Base-by-base conservation (phyloP, 495 filamentous ascomycete genomes). In the Aspergillus funiculosus region DNA sequence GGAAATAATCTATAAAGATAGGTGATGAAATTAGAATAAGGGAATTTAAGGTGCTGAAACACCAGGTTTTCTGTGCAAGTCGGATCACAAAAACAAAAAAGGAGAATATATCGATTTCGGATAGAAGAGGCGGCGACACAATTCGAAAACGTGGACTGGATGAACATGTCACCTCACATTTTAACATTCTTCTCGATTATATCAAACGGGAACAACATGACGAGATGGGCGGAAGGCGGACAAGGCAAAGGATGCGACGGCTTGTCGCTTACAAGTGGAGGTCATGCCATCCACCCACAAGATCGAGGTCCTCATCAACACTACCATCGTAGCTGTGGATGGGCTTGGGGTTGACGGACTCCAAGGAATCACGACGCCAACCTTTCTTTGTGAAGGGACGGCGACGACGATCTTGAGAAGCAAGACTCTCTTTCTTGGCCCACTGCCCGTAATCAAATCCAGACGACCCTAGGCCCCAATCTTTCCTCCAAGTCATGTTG, bases 211-310 rank as follows among this genome's bases (percentile, higher is more conserved):
- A 36, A 36, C 32, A 48, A 52, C 29, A 43, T 20, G 27, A 48
- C 28, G 43, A 13, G 29, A 28, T 31, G 28, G 29, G 36, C 43
- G 29, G 21, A 5, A 7, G 27, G 41, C 37, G 20, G 22, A 14
- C 5, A 31, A 46, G 25, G 25, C 15, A 44, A 19, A 38, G 18
- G 26, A 40, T 17, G 44, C 39, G 28, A 49, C 20, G 14, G 24
- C 21, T 15, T 28, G 14, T 18, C 24, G 35, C 20, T 54, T 74
- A 76, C 53, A 75, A 63, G 48, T 71, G 72, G 46, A 74, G 68
- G 38, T 86, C 81, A 56, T 85, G 76, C 85, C 86, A 92, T 64
- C 82, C 86, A 70, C 87, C 89, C 77, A 94, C 86, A 76, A 89
- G 89, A 75, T 90, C 87, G 60, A 85, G 65, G 61, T 89, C 87